phyloP scores from a whole-genome alignment of 495 filamentous ascomycete genomes.

The Penicillium nucicola region DNA sequence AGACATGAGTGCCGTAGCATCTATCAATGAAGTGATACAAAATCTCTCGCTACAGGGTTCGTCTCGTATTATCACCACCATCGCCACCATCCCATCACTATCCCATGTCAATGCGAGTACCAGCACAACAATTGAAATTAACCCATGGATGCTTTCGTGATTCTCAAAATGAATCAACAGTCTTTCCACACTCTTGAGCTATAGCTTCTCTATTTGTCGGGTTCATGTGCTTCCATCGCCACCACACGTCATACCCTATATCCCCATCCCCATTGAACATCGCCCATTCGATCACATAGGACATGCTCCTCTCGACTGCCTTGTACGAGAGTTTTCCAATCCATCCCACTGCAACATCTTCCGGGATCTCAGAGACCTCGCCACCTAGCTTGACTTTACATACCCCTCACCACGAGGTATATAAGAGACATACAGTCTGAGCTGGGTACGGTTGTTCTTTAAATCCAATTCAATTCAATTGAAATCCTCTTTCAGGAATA shows the following conservation, averaged over 20 bases:
- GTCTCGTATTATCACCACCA: no score
- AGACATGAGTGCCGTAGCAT: no score
- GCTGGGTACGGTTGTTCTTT: no score
- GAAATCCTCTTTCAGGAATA: no score
- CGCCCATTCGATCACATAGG: background rate
- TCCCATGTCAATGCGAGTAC: background rate
- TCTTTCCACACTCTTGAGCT: no score
- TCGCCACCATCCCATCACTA: no score
- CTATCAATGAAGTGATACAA: background rate
- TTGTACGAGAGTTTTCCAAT: background rate
- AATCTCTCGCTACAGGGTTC: background rate
- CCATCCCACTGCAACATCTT: background rate
- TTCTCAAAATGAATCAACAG: no score
- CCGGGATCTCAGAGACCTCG: background rate
- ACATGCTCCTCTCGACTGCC: background rate
- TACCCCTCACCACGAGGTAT: constrained; percentile 1
- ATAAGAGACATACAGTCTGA: background rate
- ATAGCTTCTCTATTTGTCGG: background rate
- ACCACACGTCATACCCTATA: constrained; percentile 8
- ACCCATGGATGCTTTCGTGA: background rate
- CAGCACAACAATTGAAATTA: background rate
- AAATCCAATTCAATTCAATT: no score
- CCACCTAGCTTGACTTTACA: background rate
- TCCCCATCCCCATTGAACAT: background rate
- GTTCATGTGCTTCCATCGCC: background rate